Evolutionary conservation across 2,329 filamentous ascomycete genomes (phyloP).

Genomic region (Ophiostoma sp.): DNA sequence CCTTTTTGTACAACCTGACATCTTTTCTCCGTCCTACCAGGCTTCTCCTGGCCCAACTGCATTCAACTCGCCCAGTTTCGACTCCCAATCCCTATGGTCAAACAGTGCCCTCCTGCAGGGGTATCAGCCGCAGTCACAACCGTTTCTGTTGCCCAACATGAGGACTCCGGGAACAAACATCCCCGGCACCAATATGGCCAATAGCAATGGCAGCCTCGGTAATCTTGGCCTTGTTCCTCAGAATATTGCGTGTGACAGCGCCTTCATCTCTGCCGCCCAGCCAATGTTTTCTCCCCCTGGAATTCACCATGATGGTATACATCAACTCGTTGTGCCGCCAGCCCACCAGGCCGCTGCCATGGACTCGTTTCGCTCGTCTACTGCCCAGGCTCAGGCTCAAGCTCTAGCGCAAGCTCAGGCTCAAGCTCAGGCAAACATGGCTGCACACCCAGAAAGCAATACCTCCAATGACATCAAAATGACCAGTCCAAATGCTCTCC

Average conservation of each 20-base stretch:
- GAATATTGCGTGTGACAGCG: slow-evolving; percentile 34
- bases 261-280: slow-evolving; percentile 33
- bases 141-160: slow-evolving; percentile 31
- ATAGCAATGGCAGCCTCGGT: slow-evolving; percentile 14
- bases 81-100: slow-evolving; percentile 38
- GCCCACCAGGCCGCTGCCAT: slow-evolving; percentile 17
- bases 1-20: slow-evolving; percentile 29
- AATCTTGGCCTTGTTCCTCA: slow-evolving; percentile 34
- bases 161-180: slow-evolving; percentile 8
- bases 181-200: slow-evolving; percentile 12
- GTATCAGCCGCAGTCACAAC: slow-evolving; percentile 30
- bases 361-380: background rate
- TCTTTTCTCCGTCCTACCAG: slow-evolving; percentile 34
- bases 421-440: background rate
- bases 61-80: slow-evolving; percentile 39
- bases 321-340: background rate
- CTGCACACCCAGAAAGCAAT: slow-evolving; percentile 8
- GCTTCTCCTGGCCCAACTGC: slow-evolving; percentile 37
- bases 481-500: slow-evolving; percentile 29
- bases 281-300: slow-evolving; percentile 26
- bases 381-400: too few species aligned
- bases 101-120: slow-evolving; percentile 33
- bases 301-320: slow-evolving; percentile 21
- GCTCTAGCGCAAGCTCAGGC: background rate
- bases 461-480: slow-evolving; percentile 28